These are phyloP conservation scores for Mycena chlorophos DNA, from an alignment of 768 basidiomycete species.

Conservation along the genomic window DNA sequence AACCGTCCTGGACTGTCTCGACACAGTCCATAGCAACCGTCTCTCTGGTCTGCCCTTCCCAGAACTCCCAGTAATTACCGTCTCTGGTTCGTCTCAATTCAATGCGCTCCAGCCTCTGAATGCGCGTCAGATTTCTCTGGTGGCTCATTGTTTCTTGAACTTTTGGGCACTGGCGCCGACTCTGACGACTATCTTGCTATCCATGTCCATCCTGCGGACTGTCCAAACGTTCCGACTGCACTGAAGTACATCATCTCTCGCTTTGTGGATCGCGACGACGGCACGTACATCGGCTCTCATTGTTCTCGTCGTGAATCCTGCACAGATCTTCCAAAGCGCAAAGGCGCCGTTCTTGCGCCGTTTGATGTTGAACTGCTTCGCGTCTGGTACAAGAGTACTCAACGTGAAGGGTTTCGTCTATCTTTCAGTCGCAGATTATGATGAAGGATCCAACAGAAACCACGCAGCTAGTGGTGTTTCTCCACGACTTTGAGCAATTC, in stretches of 20 bases:
- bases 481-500: conserved; percentile 78
- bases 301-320: not conserved
- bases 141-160: conserved; percentile 47
- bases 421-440: not conserved
- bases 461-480: conserved; percentile 53
- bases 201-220: conserved; percentile 62
- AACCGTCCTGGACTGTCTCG: conserved; percentile 44
- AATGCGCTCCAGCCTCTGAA: not conserved
- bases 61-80: conserved; percentile 60
- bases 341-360: conserved; percentile 50
- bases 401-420: conserved; percentile 17
- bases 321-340: conserved; percentile 43
- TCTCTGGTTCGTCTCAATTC: conserved; percentile 57
- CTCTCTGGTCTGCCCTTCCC: conserved; percentile 58
- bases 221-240: conserved; percentile 47
- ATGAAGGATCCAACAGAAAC: conserved; percentile 2
- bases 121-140: conserved; percentile 40
- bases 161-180: conserved; percentile 41
- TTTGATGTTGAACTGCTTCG: conserved; percentile 63
- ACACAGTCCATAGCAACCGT: conserved; percentile 42
- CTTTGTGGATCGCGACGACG: conserved; percentile 43
- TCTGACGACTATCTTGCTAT: conserved; percentile 31
- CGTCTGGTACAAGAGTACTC: conserved; percentile 54
- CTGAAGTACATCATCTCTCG: conserved; percentile 59
- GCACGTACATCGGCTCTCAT: not conserved